Evolutionary conservation across 495 filamentous ascomycete genomes (phyloP).

Genomic region (Penicillium taxi): DNA sequence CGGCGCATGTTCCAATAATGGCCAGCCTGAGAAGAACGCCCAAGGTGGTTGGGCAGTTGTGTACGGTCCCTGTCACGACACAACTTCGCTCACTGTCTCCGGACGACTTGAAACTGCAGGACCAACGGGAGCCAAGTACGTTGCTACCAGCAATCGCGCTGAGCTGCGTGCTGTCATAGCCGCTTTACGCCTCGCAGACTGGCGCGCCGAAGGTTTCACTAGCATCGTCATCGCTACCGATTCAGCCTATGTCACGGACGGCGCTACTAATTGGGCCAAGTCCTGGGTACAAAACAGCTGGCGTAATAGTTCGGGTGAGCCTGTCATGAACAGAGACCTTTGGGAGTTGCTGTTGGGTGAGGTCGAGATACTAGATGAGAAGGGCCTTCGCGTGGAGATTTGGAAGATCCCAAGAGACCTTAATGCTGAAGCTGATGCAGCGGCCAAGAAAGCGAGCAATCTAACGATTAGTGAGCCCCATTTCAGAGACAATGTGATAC

Average conservation of each 20-base stretch:
- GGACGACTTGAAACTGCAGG: slow-evolving; percentile 18
- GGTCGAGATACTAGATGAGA: too few species aligned
- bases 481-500: too few species aligned
- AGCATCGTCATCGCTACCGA: slow-evolving; percentile 32
- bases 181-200: slow-evolving; percentile 18
- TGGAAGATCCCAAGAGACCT: too few species aligned
- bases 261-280: slow-evolving; percentile 20
- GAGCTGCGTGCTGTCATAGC: slow-evolving; percentile 37
- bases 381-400: too few species aligned
- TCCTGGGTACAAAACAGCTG: slow-evolving; percentile 18
- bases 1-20: slow-evolving; percentile 2
- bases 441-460: too few species aligned
- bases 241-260: slow-evolving; percentile 30
- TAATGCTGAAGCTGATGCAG: too few species aligned
- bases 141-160: slow-evolving; percentile 32
- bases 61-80: neutral
- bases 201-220: slow-evolving; percentile 5
- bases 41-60: slow-evolving; percentile 3
- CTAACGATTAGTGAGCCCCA: slow-evolving; percentile 2
- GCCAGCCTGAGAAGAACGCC: neutral
- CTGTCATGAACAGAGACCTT: slow-evolving; percentile 33
- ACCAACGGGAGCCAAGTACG: slow-evolving; percentile 13
- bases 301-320: slow-evolving; percentile 10
- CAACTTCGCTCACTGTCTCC: neutral
- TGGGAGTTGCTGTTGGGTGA: slow-evolving; percentile 22